phyloP scores from a whole-genome alignment of 2,329 filamentous ascomycete genomes.

The Pyrenophora tritici-repentis region DNA sequence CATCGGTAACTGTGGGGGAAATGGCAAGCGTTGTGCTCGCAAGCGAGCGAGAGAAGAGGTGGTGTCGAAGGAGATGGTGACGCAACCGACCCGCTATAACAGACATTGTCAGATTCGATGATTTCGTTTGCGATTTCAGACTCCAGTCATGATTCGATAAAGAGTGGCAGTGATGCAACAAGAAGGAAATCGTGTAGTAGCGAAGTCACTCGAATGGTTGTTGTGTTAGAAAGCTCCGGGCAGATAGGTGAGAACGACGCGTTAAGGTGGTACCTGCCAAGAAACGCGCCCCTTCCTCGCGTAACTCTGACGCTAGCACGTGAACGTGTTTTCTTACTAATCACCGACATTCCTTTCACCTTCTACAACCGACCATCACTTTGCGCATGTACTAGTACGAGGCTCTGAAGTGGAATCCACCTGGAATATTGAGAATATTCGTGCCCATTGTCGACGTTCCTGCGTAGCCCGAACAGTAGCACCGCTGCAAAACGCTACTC shows the following conservation, averaged over 20 bases:
- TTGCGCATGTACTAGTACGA: background rate
- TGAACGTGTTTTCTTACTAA: conserved; percentile 14
- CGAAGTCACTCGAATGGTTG: conserved; percentile 23
- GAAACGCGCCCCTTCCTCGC: background rate
- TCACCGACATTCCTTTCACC: background rate
- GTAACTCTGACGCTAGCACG: conserved; percentile 6
- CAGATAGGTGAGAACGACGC: conserved; percentile 16
- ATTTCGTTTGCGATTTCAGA: conserved; percentile 11
- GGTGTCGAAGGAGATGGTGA: conserved; percentile 26
- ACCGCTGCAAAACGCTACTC: background rate
- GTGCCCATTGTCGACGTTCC: background rate
- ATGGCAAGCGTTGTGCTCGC: conserved; percentile 64
- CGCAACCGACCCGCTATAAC: conserved; percentile 29
- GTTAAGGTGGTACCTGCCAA: conserved; percentile 13
- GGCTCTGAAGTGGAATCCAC: too few species aligned
- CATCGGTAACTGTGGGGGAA: conserved; percentile 79
- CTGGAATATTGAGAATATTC: background rate
- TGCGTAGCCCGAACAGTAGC: background rate
- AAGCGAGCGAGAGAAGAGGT: conserved; percentile 42
- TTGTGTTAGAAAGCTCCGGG: background rate
- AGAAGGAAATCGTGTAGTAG: conserved; percentile 17
- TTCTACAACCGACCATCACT: background rate
- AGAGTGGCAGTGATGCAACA: conserved; percentile 4
- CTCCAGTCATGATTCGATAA: conserved; percentile 17
- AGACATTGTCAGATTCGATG: conserved; percentile 37